phyloP scores from a whole-genome alignment of 257 asterid genomes.

The Solanum acaule region DNA sequence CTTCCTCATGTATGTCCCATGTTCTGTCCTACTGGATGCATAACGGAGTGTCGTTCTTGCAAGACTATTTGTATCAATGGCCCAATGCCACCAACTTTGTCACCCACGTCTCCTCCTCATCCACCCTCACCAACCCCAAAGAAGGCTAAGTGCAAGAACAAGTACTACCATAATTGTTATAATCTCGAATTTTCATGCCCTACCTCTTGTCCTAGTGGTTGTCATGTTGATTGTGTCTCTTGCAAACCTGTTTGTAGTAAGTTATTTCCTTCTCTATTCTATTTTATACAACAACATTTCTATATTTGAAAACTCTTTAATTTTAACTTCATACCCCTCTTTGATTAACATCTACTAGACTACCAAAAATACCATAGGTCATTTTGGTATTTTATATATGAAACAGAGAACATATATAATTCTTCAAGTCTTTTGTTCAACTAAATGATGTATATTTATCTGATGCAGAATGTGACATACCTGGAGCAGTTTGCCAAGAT shows the following conservation, averaged over 20 bases:
- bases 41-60: slow-evolving; percentile 30
- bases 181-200: background rate
- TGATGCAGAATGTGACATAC: background rate
- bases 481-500: background rate
- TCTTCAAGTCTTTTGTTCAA: background rate
- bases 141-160: background rate
- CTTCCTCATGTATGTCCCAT: slow-evolving; percentile 46
- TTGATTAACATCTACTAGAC: background rate
- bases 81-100: background rate
- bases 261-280: background rate
- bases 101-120: background rate
- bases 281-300: background rate
- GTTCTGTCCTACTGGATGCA: slow-evolving; percentile 37
- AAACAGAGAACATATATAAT: background rate
- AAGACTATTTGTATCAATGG: slow-evolving; percentile 24
- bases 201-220: background rate
- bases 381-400: background rate
- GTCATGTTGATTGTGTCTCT: background rate
- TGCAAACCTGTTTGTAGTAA: slow-evolving; percentile 1
- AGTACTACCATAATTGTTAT: background rate
- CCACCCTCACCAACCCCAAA: background rate
- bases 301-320: background rate
- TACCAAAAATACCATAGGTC: background rate
- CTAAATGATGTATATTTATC: background rate
- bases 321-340: background rate